A percentile compares a stretch with the other conserved stretches of the same genome.
Conservation (phyloP, 2,329 filamentous ascomycete genomes). For the Madurella fahalii region DNA sequence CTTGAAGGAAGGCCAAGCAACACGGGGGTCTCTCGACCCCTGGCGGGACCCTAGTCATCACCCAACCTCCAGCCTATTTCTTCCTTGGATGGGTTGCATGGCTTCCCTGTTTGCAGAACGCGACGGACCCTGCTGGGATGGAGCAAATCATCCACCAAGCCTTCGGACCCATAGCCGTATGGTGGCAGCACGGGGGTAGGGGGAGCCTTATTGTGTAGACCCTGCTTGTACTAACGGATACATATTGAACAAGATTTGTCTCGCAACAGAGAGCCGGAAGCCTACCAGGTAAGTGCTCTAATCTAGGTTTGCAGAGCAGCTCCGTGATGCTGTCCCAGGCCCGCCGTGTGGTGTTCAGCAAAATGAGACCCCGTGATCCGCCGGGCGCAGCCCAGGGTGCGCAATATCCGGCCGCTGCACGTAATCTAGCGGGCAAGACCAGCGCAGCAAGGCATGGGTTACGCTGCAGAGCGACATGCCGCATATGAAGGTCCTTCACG, state of each 20-base stretch:
- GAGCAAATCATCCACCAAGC: neutral
- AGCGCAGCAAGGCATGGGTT: conserved; percentile 1
- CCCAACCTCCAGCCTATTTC: neutral
- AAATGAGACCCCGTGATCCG: conserved; percentile 20
- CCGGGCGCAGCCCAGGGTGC: conserved; percentile 9
- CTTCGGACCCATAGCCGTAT: no score
- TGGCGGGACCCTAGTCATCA: neutral
- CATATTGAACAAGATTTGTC: no score
- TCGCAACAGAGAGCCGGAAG: neutral
- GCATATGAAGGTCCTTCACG: conserved; percentile 9
- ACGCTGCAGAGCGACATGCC: conserved; percentile 14
- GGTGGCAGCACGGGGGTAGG: no score
- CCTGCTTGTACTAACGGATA: no score
- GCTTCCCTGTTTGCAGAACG: no score
- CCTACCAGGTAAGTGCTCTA: neutral
- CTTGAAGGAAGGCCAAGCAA: no score
- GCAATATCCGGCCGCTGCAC: conserved; percentile 22
- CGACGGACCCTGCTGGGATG: neutral
- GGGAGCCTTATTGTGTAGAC: no score
- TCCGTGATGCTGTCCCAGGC: neutral
- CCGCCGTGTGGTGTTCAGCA: neutral
- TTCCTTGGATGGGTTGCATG: no score
- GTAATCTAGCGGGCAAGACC: conserved; percentile 15
- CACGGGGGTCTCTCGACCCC: neutral
- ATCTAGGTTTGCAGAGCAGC: conserved; percentile 3